A percentile compares a stretch with the other conserved stretches of the same genome.
Evolutionary conservation across 768 basidiomycete genomes (phyloP).

Genomic region (Lyophyllum decastes): DNA sequence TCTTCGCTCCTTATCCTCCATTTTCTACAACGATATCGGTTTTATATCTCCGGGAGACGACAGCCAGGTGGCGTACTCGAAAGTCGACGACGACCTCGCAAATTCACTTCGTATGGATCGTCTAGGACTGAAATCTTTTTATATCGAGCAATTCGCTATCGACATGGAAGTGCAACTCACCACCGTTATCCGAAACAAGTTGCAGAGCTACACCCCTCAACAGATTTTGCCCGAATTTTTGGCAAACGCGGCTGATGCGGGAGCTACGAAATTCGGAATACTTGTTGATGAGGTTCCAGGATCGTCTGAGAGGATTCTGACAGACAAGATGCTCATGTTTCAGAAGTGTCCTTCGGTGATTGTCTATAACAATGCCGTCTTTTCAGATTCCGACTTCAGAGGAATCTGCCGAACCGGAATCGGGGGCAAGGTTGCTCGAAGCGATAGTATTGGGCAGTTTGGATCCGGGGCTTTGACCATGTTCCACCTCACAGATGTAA

Average conservation of each 20-base stretch:
- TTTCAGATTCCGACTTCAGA: slow-evolving; percentile 42
- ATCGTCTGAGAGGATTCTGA: slow-evolving; percentile 25
- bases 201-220: slow-evolving; percentile 41
- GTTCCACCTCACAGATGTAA: slow-evolving; percentile 54
- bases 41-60: slow-evolving; percentile 20
- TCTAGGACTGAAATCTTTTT: slow-evolving; percentile 34
- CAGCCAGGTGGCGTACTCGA: slow-evolving; percentile 29
- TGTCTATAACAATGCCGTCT: slow-evolving; percentile 44
- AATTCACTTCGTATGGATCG: slow-evolving; percentile 29
- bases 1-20: slow-evolving; percentile 27
- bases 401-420: slow-evolving; percentile 46
- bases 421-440: slow-evolving; percentile 41
- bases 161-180: slow-evolving; percentile 47
- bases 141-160: slow-evolving; percentile 24
- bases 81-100: slow-evolving; percentile 32
- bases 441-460: slow-evolving; percentile 49
- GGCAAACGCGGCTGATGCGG: slow-evolving; percentile 55
- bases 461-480: slow-evolving; percentile 53
- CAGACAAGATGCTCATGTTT: slow-evolving; percentile 34
- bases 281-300: slow-evolving; percentile 34
- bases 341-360: slow-evolving; percentile 39
- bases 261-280: slow-evolving; percentile 42
- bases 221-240: slow-evolving; percentile 52
- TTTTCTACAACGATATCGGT: slow-evolving; percentile 46
- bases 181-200: slow-evolving; percentile 41